Percentiles rank a stretch among this genome's conserved stretches.
phyloP scores from a whole-genome alignment of 352 stramenopile genomes.

The Globisporangium nodosum region DNA sequence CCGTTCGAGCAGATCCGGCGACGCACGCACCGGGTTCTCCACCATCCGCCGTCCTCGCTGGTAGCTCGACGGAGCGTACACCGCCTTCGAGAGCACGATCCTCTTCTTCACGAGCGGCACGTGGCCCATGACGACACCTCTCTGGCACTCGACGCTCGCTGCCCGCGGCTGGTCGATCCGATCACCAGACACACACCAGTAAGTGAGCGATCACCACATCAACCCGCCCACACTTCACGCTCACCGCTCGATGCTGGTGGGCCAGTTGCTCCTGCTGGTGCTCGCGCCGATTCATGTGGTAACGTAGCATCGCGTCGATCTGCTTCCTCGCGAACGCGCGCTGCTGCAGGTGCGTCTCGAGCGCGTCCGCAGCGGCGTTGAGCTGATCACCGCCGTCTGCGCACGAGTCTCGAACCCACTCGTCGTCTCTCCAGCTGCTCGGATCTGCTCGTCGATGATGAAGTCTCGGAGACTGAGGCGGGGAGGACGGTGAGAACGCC shows the following conservation, averaged over 20 bases:
- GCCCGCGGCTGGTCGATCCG: background rate
- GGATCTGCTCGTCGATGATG: background rate
- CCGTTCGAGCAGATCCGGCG: background rate
- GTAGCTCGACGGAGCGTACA: slow-evolving; percentile 30
- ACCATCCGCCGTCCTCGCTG: slow-evolving; percentile 18
- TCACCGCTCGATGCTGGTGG: slow-evolving; percentile 1
- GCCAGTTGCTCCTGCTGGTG: slow-evolving; percentile 4
- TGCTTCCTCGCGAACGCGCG: slow-evolving; percentile 49
- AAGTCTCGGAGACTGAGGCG: no score
- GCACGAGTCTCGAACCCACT: background rate
- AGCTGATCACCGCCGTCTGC: slow-evolving; percentile 21
- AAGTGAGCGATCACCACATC: background rate
- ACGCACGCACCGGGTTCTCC: slow-evolving; percentile 28
- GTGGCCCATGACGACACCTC: slow-evolving; percentile 7
- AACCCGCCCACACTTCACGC: background rate
- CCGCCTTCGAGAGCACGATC: slow-evolving; percentile 30
- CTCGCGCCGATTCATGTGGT: slow-evolving; percentile 26
- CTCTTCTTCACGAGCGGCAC: slow-evolving; percentile 28
- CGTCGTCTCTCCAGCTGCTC: slow-evolving; percentile 7
- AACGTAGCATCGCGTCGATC: slow-evolving; percentile 30
- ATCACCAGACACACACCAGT: background rate
- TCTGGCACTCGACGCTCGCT: background rate
- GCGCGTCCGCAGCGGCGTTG: slow-evolving; percentile 27
- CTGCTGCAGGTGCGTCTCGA: slow-evolving; percentile 41
- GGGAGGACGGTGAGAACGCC: slow-evolving; percentile 5